Base-by-base conservation (phyloP, 768 basidiomycete species). In the Lyophyllum semitale region DNA sequence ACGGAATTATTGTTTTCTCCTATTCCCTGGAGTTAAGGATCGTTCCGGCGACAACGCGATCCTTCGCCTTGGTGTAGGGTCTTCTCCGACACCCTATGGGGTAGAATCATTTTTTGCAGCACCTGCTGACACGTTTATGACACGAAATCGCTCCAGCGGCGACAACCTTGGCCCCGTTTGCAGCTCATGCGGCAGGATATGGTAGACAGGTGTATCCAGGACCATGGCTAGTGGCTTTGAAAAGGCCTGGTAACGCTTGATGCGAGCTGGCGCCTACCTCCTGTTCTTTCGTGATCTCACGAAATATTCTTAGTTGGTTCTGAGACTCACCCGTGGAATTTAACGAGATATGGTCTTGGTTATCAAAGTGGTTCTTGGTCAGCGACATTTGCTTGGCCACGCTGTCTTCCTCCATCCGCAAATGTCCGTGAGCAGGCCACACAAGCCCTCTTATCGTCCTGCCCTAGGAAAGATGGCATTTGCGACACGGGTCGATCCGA, bases 401-500 rank as follows among this genome's bases (percentile, higher is more conserved):
- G 7, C 12, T 13, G 15, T 27, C 32, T 35, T 22, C 17, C 22
- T 26, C 15, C 20, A 1, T 37, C 35, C 38, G 45, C 53, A 23
- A 33, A 54, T 48, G 35, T 30, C 53, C 45, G 45, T 17, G 37
- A 18, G 25, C 17, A 43, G 41, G 23, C n/a, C 9, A 15, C 6
- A 13, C 18, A 17, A 12, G 13, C 17, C n/a, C 18, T 32, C n/a
- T 13, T 30, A 26, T 11, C 32, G 8, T 33, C 8, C 13, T 30
- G 3, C 22, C 25, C 20, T 18, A 4, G 30, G 49, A 32, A 22
- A 25, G 32, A 42, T 20, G 50, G 11, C 32, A 18, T 20, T 11
- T 49, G 33, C 27, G 43, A 53, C 18, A 47, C 33, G 44, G 52
- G 32, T 27, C 35, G 27, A 46, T 37, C 52, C 52, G 44, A 37